phyloP scores from a whole-genome alignment of 1,284 basidiomycete species.

The Boletus calvinii region DNA sequence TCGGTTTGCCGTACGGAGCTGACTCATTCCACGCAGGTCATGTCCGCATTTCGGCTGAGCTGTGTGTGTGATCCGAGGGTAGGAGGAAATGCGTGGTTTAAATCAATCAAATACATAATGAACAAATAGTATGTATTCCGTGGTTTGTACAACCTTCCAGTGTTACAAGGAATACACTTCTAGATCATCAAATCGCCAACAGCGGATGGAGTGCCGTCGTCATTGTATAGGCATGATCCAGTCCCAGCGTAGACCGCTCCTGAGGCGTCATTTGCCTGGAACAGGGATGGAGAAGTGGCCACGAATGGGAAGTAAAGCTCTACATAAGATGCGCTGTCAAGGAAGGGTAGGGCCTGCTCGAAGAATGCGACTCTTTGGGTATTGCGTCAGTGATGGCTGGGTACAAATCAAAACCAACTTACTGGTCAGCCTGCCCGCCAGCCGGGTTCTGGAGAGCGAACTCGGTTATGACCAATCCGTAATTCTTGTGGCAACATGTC shows the following conservation, averaged over 20 bases:
- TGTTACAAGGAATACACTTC: no score
- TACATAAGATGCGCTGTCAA: slow-evolving; percentile 32
- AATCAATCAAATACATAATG: no score
- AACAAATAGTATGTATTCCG: no score
- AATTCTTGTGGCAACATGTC: slow-evolving; percentile 11
- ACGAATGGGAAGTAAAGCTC: slow-evolving; percentile 38
- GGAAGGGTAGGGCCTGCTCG: slow-evolving; percentile 33
- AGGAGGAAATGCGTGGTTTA: no score
- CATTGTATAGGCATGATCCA: slow-evolving; percentile 32
- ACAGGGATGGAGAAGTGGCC: slow-evolving; percentile 30
- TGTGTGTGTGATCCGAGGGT: no score
- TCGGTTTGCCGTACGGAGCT: no score
- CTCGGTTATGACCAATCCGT: slow-evolving; percentile 29
- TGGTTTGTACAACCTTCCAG: no score
- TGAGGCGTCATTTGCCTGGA: slow-evolving; percentile 17
- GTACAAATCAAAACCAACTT: background rate
- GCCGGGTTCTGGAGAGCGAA: slow-evolving; percentile 35
- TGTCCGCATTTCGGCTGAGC: no score
- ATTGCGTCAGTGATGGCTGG: slow-evolving; percentile 3
- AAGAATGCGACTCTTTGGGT: slow-evolving; percentile 33
- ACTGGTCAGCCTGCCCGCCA: slow-evolving; percentile 37
- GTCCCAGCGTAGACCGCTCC: no score
- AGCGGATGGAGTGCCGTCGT: slow-evolving; percentile 24
- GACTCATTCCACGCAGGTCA: no score
- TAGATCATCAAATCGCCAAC: slow-evolving; percentile 26